These are phyloP conservation scores for Mucor piriformis DNA, from an alignment of 371 early-diverging fungal species.

Conservation along the genomic window DNA sequence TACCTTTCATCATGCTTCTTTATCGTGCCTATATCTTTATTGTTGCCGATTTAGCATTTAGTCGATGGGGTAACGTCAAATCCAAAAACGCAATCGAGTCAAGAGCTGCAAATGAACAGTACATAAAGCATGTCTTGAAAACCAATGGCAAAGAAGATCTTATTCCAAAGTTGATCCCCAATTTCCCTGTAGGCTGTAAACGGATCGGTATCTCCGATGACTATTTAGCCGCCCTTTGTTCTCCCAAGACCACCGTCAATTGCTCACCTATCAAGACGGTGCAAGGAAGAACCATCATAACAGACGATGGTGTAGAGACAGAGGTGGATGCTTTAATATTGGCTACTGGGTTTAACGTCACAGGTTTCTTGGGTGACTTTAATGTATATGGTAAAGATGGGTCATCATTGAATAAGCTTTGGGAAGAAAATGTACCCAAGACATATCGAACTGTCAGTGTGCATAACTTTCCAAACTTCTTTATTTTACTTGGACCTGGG, in stretches of 20 bases:
- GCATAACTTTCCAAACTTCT: constrained; percentile 46
- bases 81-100: neutral
- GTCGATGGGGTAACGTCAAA: neutral
- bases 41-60: neutral
- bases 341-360: constrained; percentile 67
- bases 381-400: constrained; percentile 29
- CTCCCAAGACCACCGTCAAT: constrained; percentile 50
- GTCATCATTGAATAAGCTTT: constrained; percentile 15
- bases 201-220: constrained; percentile 55
- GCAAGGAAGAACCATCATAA: constrained; percentile 44
- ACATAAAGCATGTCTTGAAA: constrained; percentile 11
- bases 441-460: constrained; percentile 35
- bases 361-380: constrained; percentile 34
- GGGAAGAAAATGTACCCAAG: constrained; percentile 18
- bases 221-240: constrained; percentile 51
- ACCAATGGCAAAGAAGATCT: constrained; percentile 29
- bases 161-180: constrained; percentile 47
- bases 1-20: constrained; percentile 41
- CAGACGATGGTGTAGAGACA: constrained; percentile 36
- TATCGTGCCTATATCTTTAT: constrained; percentile 22
- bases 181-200: constrained; percentile 59
- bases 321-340: constrained; percentile 58
- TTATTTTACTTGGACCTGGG: constrained; percentile 46
- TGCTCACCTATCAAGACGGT: constrained; percentile 42
- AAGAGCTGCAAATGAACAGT: constrained; percentile 3